Base-by-base conservation (phyloP, 495 filamentous ascomycete genomes). In the Aspergillus taichungensis region DNA sequence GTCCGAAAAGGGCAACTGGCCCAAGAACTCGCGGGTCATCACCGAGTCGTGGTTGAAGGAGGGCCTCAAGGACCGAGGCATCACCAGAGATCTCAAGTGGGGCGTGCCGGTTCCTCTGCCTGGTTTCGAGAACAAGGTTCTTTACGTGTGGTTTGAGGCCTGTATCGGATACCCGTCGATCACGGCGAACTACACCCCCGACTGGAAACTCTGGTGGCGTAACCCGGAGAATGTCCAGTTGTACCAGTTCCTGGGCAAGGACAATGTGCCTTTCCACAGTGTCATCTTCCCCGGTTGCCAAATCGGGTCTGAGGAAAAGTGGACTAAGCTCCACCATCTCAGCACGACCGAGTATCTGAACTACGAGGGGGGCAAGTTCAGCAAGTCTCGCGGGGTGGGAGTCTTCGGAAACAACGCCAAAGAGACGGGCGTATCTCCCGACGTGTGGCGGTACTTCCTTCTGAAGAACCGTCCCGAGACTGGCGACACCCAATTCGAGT, bases 111-210 rank as follows among this genome's bases (percentile, higher is more conserved):
- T 88, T 10, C 83, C 86, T 31, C 57, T 65, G 14, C 63, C 71
- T 11, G 78, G 73, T 8, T 91, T 82, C 38, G 82, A 83, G 45
- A 73, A 84, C 45, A 94, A 94, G 72, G 89, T 94, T 47, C 75
- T 97, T 49, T 98, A 98, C 53, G 88, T 95, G 33, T 98, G 92
- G 92, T 98, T 98, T 54, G 92, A 98, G 63, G 92, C 92, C 32
- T 95, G 88, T 63, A 94, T 95, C 49, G 92, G 92, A 8, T 98
- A 98, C 59, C 80, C 87, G 5, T 95, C 88, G 0, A 98, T 98
- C 51, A 97, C 92, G 6, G 88, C 87, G 44, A 89, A 83, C 52
- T 96, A 92, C 62, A 96, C 89, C 5, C 73, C 85, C 24, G 60
- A 94, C 41, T 98, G 92, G 92, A 82, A 95, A 69, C 71, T 82